A percentile compares a stretch with the other conserved stretches of the same genome.
Evolutionary conservation across 2,329 filamentous ascomycete species (phyloP).

Genomic region (Chrysoporthe cubensis): DNA sequence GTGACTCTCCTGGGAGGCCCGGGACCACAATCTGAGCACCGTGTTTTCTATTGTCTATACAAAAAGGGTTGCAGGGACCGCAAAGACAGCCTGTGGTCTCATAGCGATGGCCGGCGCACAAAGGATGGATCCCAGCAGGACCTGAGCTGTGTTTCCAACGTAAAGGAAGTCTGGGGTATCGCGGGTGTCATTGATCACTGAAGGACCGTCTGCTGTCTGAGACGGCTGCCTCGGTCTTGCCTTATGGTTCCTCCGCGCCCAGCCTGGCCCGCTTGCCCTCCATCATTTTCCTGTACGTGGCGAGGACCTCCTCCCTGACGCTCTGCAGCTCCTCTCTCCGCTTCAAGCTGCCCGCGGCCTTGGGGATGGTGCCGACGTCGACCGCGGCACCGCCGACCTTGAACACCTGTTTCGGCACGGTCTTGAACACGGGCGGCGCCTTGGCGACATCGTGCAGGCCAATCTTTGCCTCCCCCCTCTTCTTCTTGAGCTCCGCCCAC

Average conservation of each 20-base stretch:
- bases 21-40: too few relatives aligned
- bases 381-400: slow-evolving; percentile 67
- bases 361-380: slow-evolving; percentile 70
- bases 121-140: background rate
- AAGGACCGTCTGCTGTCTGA: background rate
- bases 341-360: slow-evolving; percentile 70
- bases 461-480: slow-evolving; percentile 59
- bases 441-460: slow-evolving; percentile 65
- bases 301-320: slow-evolving; percentile 71
- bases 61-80: too few relatives aligned
- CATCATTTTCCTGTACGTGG: slow-evolving; percentile 75
- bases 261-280: slow-evolving; percentile 47
- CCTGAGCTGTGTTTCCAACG: background rate
- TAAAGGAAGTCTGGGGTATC: background rate
- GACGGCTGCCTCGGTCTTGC: background rate
- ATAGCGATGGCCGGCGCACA: background rate
- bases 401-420: slow-evolving; percentile 66
- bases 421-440: slow-evolving; percentile 76
- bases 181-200: background rate
- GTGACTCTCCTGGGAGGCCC: too few relatives aligned
- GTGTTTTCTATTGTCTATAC: too few relatives aligned
- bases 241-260: slow-evolving; percentile 2
- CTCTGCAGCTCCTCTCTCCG: slow-evolving; percentile 74
- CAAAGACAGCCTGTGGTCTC: too few relatives aligned
- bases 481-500: slow-evolving; percentile 74